phyloP scores from a whole-genome alignment of 2,329 filamentous ascomycete species.

The Xylariaceae sp. region DNA sequence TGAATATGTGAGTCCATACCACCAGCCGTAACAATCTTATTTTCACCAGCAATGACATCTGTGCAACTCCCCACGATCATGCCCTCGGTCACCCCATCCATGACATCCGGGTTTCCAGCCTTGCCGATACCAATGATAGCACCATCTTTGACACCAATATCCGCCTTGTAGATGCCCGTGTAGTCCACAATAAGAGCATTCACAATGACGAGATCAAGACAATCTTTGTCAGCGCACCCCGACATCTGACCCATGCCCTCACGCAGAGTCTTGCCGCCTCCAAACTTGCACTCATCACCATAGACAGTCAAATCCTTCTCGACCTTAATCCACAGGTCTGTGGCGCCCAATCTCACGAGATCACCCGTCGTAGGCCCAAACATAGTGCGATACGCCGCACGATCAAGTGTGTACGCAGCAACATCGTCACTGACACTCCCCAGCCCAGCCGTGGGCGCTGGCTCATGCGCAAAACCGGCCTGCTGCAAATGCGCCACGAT shows the following conservation, averaged over 20 bases:
- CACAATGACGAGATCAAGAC: conserved; percentile 79
- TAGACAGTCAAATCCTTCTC: conserved; percentile 82
- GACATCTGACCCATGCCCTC: conserved; percentile 95
- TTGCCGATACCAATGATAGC: conserved; percentile 87
- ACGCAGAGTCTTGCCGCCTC: conserved; percentile 86
- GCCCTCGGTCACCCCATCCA: conserved; percentile 76
- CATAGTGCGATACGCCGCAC: conserved; percentile 78
- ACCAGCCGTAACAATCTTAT: conserved; percentile 85
- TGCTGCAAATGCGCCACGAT: conserved; percentile 65
- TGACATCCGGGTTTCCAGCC: conserved; percentile 93
- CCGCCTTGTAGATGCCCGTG: conserved; percentile 91
- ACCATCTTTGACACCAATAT: conserved; percentile 89
- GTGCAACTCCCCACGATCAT: conserved; percentile 86
- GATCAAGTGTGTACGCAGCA: conserved; percentile 66
- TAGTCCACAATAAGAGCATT: conserved; percentile 91
- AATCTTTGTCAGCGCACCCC: conserved; percentile 66
- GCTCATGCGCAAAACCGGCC: conserved; percentile 73
- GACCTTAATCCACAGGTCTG: conserved; percentile 85
- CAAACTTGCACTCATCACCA: conserved; percentile 93
- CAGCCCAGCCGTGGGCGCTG: conserved; percentile 56
- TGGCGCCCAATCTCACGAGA: conserved; percentile 73
- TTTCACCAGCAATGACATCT: conserved; percentile 87
- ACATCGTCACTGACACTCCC: conserved; percentile 53
- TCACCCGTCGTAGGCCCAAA: conserved; percentile 92
- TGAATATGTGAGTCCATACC: conserved; percentile 90